Base-by-base conservation (phyloP, 176 grass and related monocot genomes). In the Lolium multiflorum region DNA sequence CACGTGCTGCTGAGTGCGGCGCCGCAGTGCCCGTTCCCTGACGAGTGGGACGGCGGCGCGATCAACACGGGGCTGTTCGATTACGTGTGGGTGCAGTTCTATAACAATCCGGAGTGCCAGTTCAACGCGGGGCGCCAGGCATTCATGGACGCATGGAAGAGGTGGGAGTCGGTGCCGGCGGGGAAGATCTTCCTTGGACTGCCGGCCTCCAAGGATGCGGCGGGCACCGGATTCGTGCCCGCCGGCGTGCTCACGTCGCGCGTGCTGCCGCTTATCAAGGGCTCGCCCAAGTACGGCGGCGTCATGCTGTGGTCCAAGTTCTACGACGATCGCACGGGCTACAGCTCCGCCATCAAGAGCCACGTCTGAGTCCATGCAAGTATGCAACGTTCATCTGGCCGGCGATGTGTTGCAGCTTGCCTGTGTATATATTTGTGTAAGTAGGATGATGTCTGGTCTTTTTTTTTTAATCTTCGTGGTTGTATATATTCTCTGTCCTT, bases 71-170 rank as follows among this genome's bases (percentile, higher is more conserved):
- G 86, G 90, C 75, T 92, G 51, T 95, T 97, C 58, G 89, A 97
- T 85, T 95, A 95, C 87, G 91, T 97, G 35, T 97, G 95, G 93
- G 87, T 97, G 48, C 95, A 97, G 87, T 97, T 97, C 71, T 97
- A 93, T 77, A 95, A 95, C 83, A 95, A 95, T 43, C 79, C 56
- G 18, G 20, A 25, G 56, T 93, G 91, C 73, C 80, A 95, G 63
- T 80, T 91, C 49, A 69, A n/a, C 20, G 54, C 89, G 1, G 85
- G 88, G 0, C 79, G 74, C 16, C 41, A 2, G 0, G 87, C 80
- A 54, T 89, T 95, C 39, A n/a, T 90, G 72, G 89, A 71, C 83
- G 89, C 93, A 0, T 95, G 91, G 93, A 91, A 91, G 9, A 81
- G 28, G 59, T 95, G 93, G 93, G 87, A 81, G 54, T 90, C 90